Conservation (phyloP, 78 protist genomes). For the Tieghemostelium lacteum region DNA sequence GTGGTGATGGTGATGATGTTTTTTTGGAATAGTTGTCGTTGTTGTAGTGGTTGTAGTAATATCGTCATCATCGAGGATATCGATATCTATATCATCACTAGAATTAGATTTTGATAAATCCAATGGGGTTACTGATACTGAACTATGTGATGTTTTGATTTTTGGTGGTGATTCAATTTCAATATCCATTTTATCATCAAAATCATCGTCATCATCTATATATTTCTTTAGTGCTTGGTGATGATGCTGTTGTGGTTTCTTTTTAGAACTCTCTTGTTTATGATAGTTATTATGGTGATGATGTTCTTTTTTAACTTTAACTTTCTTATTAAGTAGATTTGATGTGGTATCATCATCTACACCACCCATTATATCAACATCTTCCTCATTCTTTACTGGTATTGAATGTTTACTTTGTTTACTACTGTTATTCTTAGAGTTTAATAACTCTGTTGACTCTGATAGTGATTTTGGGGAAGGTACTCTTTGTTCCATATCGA, state of each 20-base stretch:
- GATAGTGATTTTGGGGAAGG: constrained; percentile 47
- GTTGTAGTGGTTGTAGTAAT: background rate
- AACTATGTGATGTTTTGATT: background rate
- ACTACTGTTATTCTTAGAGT: background rate
- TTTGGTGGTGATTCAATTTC: constrained; percentile 27
- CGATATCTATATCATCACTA: constrained; percentile 45
- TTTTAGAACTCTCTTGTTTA: background rate
- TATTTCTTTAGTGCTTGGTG: background rate
- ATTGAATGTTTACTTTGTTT: background rate
- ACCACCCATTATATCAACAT: constrained; percentile 35
- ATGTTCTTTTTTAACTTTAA: background rate
- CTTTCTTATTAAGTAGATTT: background rate
- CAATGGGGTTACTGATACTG: background rate
- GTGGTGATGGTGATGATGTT: no score
- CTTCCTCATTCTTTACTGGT: constrained; percentile 63
- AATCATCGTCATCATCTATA: background rate
- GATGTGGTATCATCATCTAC: background rate
- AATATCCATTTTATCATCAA: background rate
- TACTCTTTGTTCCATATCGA: constrained; percentile 38
- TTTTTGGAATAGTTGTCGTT: no score
- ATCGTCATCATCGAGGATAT: constrained; percentile 41
- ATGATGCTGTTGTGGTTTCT: background rate
- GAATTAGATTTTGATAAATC: background rate
- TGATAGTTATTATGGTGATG: background rate
- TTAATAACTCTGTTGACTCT: background rate